Base-by-base conservation (phyloP, 306 rosid genomes). In the Ceratonia siliqua region DNA sequence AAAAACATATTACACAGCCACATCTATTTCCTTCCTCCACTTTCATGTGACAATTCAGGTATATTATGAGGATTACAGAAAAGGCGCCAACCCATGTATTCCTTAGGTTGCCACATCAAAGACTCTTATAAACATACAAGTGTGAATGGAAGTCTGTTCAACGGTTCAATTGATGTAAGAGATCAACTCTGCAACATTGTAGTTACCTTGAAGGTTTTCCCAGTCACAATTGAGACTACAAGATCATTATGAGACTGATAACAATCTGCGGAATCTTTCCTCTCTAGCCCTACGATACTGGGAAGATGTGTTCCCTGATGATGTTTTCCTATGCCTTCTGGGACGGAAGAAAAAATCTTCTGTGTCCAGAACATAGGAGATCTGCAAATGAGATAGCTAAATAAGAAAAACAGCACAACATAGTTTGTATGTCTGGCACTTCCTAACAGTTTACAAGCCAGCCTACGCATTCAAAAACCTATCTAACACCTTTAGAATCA, bases 341-440 rank as follows among this genome's bases (percentile, higher is more conserved):
- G 88, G 82, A 0, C 97, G 97, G 83, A 83, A 86, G 90, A 92
- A 92, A 84, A 83, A 92, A 76, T 92, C 97, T 82, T 92, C 96
- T 0, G 97, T 92, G 90, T 92, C 97, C 35, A 92, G 89, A 50
- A 92, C 94, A 79, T 92, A 92, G 4, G 96, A 92, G 80, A 89
- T 89, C 97, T 92, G 96, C 84, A 75, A 33, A 84, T 24, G 66
- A 81, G 76, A 83, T 32, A 17, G 33, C n/a, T 62, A 38, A 73
- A 68, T 56, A 67, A 53, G 79, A 38, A 65, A 46, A 66, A 65
- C 74, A 73, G 28, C 39, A 22, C 27, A 14, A 62, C 3, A 22
- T n/a, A 59, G 50, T 55, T 35, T 36, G 25, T 33, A 13, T 30
- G 24, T 32, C 3, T 65, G 56, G 10, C 25, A 59, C 36, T 56